These are phyloP conservation scores for Backusella westeae DNA, from an alignment of 192 early-diverging fungal species.

Conservation along the genomic window DNA sequence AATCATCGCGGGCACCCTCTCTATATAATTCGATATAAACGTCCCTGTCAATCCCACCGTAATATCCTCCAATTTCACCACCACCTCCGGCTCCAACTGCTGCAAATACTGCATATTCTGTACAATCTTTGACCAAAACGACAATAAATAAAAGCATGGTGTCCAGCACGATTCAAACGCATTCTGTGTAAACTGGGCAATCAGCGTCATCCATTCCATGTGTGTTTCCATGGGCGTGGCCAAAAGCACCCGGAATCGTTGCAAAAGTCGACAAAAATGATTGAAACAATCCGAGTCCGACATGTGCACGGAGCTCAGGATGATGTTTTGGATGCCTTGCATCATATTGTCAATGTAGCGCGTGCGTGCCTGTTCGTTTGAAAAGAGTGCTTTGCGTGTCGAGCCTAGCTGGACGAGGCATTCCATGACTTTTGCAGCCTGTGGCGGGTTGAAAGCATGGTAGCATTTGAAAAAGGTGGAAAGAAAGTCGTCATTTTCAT, in stretches of 20 bases:
- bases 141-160: conserved; percentile 65
- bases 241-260: conserved; percentile 71
- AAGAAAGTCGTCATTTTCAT: conserved; percentile 69
- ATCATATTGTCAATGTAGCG: conserved; percentile 68
- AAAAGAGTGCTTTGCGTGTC: conserved; percentile 85
- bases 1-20: conserved; percentile 42
- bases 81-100: conserved; percentile 34
- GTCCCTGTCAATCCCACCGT: conserved; percentile 44
- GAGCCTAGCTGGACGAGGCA: conserved; percentile 76
- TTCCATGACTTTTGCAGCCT: conserved; percentile 69
- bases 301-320: conserved; percentile 56
- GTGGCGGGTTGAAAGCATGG: conserved; percentile 49
- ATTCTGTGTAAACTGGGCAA: conserved; percentile 61
- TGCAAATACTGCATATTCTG: conserved; percentile 48
- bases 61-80: conserved; percentile 47
- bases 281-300: conserved; percentile 79
- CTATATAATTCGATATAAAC: conserved; percentile 52
- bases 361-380: conserved; percentile 58
- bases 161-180: conserved; percentile 65
- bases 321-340: conserved; percentile 63
- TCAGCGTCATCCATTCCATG: conserved; percentile 58
- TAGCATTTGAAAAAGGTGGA: conserved; percentile 74
- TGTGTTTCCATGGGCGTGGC: conserved; percentile 81
- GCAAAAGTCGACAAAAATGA: conserved; percentile 78
- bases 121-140: conserved; percentile 86